A percentile compares a stretch with the other conserved stretches of the same genome.
Evolutionary conservation across 495 filamentous ascomycete genomes (phyloP).

Genomic region (Astrothelium macrocarpum): DNA sequence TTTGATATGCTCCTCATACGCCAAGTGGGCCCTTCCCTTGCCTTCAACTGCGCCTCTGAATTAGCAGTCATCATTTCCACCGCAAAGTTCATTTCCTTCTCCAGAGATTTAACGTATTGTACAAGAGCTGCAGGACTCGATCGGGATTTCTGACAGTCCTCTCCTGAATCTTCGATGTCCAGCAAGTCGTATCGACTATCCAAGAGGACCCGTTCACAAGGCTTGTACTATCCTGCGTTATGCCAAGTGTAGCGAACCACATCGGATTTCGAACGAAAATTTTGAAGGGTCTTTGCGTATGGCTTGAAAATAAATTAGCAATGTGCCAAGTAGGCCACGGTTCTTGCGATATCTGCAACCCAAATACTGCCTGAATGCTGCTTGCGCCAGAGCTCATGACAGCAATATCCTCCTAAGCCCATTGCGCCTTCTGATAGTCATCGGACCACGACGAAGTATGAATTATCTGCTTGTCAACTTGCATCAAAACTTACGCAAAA

Average conservation of each 20-base stretch:
- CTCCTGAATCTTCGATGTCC: neutral
- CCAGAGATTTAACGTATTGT: neutral
- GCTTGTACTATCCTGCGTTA: neutral
- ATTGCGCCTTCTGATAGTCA: neutral
- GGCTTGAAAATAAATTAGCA: neutral
- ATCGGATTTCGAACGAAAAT: neutral
- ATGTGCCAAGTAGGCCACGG: neutral
- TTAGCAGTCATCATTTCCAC: neutral
- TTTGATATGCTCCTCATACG: neutral
- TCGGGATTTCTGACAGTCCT: neutral
- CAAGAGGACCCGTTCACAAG: neutral
- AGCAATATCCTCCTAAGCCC: neutral
- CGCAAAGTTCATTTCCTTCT: neutral
- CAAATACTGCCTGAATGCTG: constrained; percentile 1
- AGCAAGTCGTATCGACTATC: neutral
- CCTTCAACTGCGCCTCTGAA: neutral
- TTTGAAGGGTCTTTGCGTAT: neutral
- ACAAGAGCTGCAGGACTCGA: neutral
- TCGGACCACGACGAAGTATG: neutral
- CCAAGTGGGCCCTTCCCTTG: neutral
- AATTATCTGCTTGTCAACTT: neutral
- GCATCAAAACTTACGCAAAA: neutral
- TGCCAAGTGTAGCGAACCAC: neutral
- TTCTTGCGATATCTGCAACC: neutral
- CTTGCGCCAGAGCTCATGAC: neutral